Evolutionary conservation across 2,329 filamentous ascomycete species (phyloP).

Genomic region (Pezicula carpinea): DNA sequence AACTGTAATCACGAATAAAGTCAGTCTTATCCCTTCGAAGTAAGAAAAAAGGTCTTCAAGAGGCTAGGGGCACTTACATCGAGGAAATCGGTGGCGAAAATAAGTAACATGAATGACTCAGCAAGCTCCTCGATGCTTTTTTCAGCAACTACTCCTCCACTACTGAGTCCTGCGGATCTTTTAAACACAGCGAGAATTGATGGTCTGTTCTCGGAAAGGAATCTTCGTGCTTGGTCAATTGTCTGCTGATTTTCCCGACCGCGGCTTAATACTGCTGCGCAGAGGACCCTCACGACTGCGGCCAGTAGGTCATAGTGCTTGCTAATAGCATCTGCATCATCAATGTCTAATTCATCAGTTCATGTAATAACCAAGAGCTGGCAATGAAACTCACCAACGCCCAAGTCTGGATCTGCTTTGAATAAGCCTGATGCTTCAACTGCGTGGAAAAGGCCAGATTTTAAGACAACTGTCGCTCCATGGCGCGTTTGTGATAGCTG

Average conservation of each 20-base stretch:
- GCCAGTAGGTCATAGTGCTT: conserved; percentile 70
- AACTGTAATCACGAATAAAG: conserved; percentile 26
- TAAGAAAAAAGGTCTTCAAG: background rate
- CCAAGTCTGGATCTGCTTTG: conserved; percentile 84
- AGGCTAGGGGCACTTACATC: conserved; percentile 56
- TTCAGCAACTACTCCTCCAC: conserved; percentile 40
- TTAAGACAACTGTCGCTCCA: conserved; percentile 84
- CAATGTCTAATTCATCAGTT: conserved; percentile 21
- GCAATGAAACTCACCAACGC: conserved; percentile 51
- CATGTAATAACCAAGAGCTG: background rate
- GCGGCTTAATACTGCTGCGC: conserved; percentile 73
- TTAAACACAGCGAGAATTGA: conserved; percentile 89
- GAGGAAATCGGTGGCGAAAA: conserved; percentile 77
- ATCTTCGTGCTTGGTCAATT: conserved; percentile 69
- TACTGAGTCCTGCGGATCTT: conserved; percentile 74
- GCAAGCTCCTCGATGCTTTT: conserved; percentile 71
- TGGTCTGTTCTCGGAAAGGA: conserved; percentile 77
- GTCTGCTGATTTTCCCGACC: conserved; percentile 74
- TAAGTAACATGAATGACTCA: conserved; percentile 78
- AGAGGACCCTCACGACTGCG: conserved; percentile 75
- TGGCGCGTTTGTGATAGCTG: conserved; percentile 76
- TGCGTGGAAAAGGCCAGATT: conserved; percentile 80
- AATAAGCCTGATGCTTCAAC: conserved; percentile 83
- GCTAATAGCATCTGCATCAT: conserved; percentile 20
- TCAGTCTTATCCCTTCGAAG: conserved; percentile 3